These are phyloP conservation scores for Gaeumannomyces sp. DNA, from an alignment of 2,329 filamentous ascomycete species.

Conservation along the genomic window DNA sequence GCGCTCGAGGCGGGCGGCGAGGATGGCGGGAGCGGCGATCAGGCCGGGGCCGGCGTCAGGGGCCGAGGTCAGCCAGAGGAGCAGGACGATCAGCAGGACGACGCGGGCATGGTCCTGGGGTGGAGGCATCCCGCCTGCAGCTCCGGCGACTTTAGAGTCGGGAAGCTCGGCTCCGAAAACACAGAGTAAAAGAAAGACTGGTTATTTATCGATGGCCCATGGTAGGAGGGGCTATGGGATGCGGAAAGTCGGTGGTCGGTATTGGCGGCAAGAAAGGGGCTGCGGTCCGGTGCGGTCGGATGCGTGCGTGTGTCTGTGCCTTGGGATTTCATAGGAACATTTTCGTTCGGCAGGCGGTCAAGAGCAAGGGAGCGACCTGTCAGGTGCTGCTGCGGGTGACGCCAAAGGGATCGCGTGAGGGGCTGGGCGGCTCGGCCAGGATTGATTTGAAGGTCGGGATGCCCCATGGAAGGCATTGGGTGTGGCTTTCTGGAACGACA, in stretches of 20 bases:
- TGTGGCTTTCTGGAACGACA: neutral
- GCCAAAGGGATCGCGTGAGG: neutral
- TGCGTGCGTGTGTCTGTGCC: neutral
- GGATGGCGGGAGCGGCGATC: slow-evolving; percentile 34
- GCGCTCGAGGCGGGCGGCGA: slow-evolving; percentile 40
- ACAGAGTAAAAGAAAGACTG: neutral
- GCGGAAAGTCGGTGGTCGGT: neutral
- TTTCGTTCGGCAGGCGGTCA: neutral
- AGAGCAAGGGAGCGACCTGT: neutral
- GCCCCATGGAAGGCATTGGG: neutral
- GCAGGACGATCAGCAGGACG: slow-evolving; percentile 34
- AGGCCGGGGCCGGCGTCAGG: slow-evolving; percentile 35
- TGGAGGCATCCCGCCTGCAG: slow-evolving; percentile 34
- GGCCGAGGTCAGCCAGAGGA: slow-evolving; percentile 39
- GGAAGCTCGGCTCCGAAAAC: neutral
- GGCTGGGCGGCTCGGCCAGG: neutral
- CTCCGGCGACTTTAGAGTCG: neutral
- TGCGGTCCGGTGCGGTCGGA: neutral
- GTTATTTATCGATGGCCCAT: neutral
- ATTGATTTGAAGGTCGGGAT: neutral
- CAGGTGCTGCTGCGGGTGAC: too few relatives aligned
- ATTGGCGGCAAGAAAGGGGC: too few relatives aligned
- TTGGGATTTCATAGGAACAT: neutral
- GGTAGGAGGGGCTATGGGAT: neutral
- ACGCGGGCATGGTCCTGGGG: slow-evolving; percentile 38